Conservation (phyloP, 1,139 yeast species). For the Candida sp. region DNA sequence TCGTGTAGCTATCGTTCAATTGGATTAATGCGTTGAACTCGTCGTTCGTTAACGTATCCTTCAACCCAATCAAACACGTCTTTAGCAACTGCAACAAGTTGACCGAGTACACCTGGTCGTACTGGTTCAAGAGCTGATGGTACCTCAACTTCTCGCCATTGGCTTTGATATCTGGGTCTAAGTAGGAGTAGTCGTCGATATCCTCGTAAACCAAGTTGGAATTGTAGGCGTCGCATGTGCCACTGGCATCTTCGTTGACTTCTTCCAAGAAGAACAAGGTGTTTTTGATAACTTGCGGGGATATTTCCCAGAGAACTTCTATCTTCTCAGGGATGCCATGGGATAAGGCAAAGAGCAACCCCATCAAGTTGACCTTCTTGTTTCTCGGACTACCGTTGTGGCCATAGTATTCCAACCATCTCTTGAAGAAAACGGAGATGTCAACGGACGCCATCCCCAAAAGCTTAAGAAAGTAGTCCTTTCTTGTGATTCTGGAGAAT, state of each 20-base stretch:
- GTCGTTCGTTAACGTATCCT: conserved; percentile 20
- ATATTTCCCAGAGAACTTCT: conserved; percentile 17
- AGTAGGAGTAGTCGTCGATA: conserved; percentile 50
- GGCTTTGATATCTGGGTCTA: conserved; percentile 50
- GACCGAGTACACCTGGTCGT: conserved; percentile 66
- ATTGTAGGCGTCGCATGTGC: conserved; percentile 68
- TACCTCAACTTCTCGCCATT: conserved; percentile 65
- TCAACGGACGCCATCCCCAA: conserved; percentile 36
- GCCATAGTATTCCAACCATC: conserved; percentile 43
- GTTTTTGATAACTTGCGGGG: conserved; percentile 48
- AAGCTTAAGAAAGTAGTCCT: conserved; percentile 40
- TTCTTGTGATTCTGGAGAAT: conserved; percentile 52
- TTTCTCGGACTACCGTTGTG: conserved; percentile 71
- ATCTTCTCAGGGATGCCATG: conserved; percentile 25
- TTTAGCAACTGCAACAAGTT: conserved; percentile 36
- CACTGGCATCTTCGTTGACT: conserved; percentile 61
- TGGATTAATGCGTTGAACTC: conserved; percentile 30
- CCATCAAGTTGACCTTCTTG: conserved; percentile 67
- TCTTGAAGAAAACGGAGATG: conserved; percentile 24
- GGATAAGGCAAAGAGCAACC: conserved; percentile 48
- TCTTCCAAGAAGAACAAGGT: conserved; percentile 75
- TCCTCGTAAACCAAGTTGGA: conserved; percentile 59
- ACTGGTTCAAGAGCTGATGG: conserved; percentile 43
- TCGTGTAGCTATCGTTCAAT: conserved; percentile 35
- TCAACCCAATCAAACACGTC: conserved; percentile 23